Conservation (phyloP, 768 basidiomycete species). For the Auriscalpium vulgare region DNA sequence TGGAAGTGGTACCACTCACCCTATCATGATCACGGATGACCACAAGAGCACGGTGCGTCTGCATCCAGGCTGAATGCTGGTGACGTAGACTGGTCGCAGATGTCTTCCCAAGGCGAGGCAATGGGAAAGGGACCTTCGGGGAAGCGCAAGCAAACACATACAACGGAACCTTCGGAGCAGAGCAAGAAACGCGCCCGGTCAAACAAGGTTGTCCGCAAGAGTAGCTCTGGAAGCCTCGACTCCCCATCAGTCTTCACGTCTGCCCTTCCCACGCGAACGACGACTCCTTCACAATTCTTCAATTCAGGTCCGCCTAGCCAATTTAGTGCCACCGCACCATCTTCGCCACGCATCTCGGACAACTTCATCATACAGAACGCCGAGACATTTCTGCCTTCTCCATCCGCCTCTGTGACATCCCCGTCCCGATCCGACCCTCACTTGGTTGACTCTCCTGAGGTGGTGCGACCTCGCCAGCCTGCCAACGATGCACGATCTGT, state of each 20-base stretch:
- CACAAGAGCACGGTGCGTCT: constrained; percentile 68
- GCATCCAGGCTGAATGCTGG: constrained; percentile 14
- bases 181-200: constrained; percentile 55
- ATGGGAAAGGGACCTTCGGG: constrained; percentile 8
- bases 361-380: constrained; percentile 3
- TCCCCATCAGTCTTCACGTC: constrained; percentile 23
- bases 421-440: not conserved
- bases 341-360: constrained; percentile 9
- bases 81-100: constrained; percentile 43
- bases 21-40: constrained; percentile 99
- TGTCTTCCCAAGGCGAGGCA: constrained; percentile 3
- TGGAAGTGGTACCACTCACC: constrained; percentile 73
- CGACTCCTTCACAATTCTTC: constrained; percentile 21
- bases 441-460: constrained; percentile 3
- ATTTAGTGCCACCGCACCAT: constrained; percentile 10
- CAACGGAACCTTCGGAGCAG: constrained; percentile 18
- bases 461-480: not conserved
- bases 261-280: constrained; percentile 22
- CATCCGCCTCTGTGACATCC: constrained; percentile 6
- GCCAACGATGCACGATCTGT: not conserved
- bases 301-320: constrained; percentile 12
- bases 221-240: constrained; percentile 23
- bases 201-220: constrained; percentile 20
- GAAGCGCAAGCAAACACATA: constrained; percentile 43
- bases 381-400: constrained; percentile 9